Conservation (phyloP, 495 filamentous ascomycete genomes). For the Penicillium manginii region DNA sequence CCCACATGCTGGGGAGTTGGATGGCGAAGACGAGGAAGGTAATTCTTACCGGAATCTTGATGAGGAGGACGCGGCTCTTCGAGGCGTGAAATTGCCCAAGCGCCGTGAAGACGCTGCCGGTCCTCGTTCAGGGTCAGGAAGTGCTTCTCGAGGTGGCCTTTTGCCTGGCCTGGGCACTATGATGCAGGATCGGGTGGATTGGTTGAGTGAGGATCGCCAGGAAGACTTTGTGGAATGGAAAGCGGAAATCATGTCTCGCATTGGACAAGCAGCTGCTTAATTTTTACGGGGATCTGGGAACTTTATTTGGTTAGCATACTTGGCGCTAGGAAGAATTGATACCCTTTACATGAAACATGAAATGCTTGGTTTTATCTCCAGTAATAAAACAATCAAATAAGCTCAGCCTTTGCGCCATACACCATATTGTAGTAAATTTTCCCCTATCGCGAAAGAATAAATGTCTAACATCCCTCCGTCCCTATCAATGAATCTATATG, state of each 20-base stretch:
- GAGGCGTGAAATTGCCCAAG: slow-evolving; percentile 31
- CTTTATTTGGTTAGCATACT: background rate
- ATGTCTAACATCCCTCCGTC: background rate
- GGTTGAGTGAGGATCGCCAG: slow-evolving; percentile 68
- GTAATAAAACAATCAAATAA: too few relatives aligned
- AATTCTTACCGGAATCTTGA: slow-evolving; percentile 40
- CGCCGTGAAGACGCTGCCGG: slow-evolving; percentile 20
- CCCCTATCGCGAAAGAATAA: too few relatives aligned
- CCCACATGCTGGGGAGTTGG: slow-evolving; percentile 40
- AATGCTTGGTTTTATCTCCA: too few relatives aligned
- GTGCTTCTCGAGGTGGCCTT: slow-evolving; percentile 39
- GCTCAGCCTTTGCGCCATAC: too few relatives aligned
- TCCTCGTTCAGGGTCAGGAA: slow-evolving; percentile 8
- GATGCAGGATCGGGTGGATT: slow-evolving; percentile 85
- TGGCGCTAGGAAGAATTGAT: slow-evolving; percentile 23
- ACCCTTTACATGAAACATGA: slow-evolving; percentile 18
- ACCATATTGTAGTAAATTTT: too few relatives aligned
- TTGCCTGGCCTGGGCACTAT: slow-evolving; percentile 71
- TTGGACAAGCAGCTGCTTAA: slow-evolving; percentile 28
- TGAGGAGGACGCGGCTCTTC: slow-evolving; percentile 32
- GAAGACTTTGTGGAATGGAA: slow-evolving; percentile 77
- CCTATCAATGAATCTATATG: background rate
- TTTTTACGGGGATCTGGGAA: background rate
- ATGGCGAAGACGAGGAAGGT: slow-evolving; percentile 46
- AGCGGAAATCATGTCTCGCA: slow-evolving; percentile 57